A percentile compares a stretch with the other conserved stretches of the same genome.
These are phyloP conservation scores for Triticum dicoccoides DNA, from an alignment of 176 grass and related monocot genomes.

Conservation along the genomic window DNA sequence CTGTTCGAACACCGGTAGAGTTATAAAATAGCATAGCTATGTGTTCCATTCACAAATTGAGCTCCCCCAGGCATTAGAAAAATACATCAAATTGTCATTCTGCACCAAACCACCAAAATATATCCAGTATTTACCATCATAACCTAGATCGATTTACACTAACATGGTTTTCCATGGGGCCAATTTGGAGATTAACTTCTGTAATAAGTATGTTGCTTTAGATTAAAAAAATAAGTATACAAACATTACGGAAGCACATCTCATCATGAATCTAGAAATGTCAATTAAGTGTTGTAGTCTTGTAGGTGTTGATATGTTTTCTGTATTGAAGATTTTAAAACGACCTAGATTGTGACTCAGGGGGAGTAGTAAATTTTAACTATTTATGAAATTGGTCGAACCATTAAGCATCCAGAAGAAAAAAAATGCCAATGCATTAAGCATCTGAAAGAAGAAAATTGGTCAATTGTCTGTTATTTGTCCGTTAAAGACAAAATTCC, in stretches of 20 bases:
- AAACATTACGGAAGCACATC: background rate
- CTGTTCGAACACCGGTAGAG: background rate
- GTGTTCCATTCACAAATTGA: background rate
- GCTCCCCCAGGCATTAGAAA: background rate
- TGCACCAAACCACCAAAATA: background rate
- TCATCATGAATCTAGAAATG: background rate
- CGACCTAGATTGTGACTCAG: background rate
- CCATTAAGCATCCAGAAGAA: background rate
- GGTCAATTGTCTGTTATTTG: background rate
- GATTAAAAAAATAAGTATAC: background rate
- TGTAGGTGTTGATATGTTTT: background rate
- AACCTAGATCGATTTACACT: background rate
- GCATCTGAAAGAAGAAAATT: background rate
- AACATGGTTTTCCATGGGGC: background rate
- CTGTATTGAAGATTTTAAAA: background rate
- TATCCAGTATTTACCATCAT: background rate
- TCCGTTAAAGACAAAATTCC: no score
- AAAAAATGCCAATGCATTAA: background rate
- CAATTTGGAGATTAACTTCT: background rate
- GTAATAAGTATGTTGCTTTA: background rate
- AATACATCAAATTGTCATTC: background rate
- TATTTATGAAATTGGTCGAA: background rate
- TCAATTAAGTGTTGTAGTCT: background rate
- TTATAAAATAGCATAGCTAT: background rate
- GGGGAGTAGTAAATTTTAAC: background rate